These are phyloP conservation scores for Collybia nuda DNA, from an alignment of 768 basidiomycete species.

Conservation along the genomic window DNA sequence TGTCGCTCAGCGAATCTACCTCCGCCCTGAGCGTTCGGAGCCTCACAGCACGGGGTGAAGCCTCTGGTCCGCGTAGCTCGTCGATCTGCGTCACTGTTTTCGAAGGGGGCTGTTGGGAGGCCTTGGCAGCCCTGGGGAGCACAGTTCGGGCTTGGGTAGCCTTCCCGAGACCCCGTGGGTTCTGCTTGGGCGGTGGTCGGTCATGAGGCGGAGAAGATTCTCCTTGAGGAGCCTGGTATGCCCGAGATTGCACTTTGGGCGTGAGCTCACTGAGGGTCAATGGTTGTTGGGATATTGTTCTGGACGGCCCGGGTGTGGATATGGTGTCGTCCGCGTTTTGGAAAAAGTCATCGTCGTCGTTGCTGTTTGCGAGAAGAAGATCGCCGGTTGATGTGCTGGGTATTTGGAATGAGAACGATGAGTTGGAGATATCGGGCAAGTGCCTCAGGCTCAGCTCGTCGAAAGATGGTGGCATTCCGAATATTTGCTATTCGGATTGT, in stretches of 20 bases:
- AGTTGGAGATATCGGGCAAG: slow-evolving; percentile 52
- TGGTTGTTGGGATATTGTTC: slow-evolving; percentile 22
- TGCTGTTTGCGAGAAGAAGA: slow-evolving; percentile 52
- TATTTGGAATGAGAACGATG: slow-evolving; percentile 58
- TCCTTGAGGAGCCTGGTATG: neutral
- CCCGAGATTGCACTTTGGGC: slow-evolving; percentile 5
- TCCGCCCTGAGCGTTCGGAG: slow-evolving; percentile 22
- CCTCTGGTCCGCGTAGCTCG: slow-evolving; percentile 15
- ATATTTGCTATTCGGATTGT: too few relatives aligned
- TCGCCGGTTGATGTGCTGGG: slow-evolving; percentile 38
- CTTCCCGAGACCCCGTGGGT: slow-evolving; percentile 2
- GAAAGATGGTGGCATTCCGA: slow-evolving; percentile 22
- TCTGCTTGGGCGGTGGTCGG: slow-evolving; percentile 4
- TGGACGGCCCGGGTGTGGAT: slow-evolving; percentile 28
- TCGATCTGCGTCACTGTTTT: slow-evolving; percentile 10
- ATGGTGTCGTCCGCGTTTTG: slow-evolving; percentile 36
- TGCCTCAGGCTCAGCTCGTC: slow-evolving; percentile 49
- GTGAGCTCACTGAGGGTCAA: slow-evolving; percentile 38
- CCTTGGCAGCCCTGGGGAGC: slow-evolving; percentile 7
- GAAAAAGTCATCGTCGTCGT: slow-evolving; percentile 49
- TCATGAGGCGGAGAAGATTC: neutral
- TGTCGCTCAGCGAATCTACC: slow-evolving; percentile 22
- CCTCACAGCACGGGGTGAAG: slow-evolving; percentile 19
- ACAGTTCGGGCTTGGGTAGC: neutral
- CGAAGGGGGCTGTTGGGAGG: slow-evolving; percentile 9